Evolutionary conservation across 805 yeast species (phyloP).

Genomic region (Candida boleticola): DNA sequence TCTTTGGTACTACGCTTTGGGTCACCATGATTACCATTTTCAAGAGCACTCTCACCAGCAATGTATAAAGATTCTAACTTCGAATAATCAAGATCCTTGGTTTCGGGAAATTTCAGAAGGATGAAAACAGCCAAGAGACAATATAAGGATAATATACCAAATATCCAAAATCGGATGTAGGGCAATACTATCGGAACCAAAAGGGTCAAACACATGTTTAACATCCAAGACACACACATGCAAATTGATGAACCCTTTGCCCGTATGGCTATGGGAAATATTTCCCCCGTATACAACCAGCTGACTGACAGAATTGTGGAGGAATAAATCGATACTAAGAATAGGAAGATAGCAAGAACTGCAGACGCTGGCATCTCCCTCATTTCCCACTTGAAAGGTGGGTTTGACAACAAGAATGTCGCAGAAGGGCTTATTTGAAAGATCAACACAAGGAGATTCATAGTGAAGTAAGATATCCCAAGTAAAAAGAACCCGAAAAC

Average conservation of each 20-base stretch:
- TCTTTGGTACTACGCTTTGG: too few relatives aligned
- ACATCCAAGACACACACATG: constrained; percentile 45
- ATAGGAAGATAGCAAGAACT: constrained; percentile 42
- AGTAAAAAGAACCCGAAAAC: constrained; percentile 42
- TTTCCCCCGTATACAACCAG: constrained; percentile 50
- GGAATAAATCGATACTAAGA: constrained; percentile 46
- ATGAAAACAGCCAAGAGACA: constrained; percentile 31
- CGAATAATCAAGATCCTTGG: constrained; percentile 23
- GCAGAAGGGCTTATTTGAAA: constrained; percentile 9
- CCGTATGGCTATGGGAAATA: constrained; percentile 44
- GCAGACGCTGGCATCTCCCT: constrained; percentile 39
- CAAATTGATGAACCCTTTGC: constrained; percentile 47
- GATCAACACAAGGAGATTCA: constrained; percentile 35
- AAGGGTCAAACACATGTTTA: constrained; percentile 36
- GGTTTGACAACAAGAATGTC: constrained; percentile 14
- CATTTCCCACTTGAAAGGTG: constrained; percentile 33
- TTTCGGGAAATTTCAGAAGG: constrained; percentile 43
- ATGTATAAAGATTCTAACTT: neutral
- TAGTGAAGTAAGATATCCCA: constrained; percentile 29
- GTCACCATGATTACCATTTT: too few relatives aligned
- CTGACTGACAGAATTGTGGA: constrained; percentile 46
- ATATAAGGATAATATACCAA: constrained; percentile 33
- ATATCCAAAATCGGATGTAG: constrained; percentile 37
- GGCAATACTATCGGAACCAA: constrained; percentile 39
- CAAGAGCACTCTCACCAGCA: neutral